phyloP scores from a whole-genome alignment of 2,329 filamentous ascomycete species.

The Thermothelomyces thermophilus region DNA sequence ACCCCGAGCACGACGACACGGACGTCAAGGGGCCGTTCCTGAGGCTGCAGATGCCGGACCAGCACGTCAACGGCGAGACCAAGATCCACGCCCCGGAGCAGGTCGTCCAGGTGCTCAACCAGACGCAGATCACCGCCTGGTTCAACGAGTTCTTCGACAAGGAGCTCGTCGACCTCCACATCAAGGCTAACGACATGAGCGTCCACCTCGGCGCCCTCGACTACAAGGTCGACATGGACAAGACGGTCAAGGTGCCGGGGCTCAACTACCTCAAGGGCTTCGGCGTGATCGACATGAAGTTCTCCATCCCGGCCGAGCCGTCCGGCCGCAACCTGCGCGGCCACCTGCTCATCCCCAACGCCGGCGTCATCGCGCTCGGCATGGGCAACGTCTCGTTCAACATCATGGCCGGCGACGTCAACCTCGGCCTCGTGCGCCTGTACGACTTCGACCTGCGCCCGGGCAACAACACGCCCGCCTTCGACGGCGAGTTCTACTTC shows the following conservation, averaged over 20 bases:
- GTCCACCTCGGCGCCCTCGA: conserved; percentile 37
- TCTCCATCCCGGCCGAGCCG: conserved; percentile 32
- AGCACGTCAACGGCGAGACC: conserved; percentile 11
- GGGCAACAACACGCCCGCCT: conserved; percentile 37
- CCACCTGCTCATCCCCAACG: conserved; percentile 39
- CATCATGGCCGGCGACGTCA: conserved; percentile 34
- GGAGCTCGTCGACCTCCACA: conserved; percentile 24
- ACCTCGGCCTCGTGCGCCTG: conserved; percentile 35
- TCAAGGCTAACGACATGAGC: conserved; percentile 34
- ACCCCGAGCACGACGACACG: neutral
- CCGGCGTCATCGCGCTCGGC: conserved; percentile 37
- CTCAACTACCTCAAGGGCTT: conserved; percentile 28
- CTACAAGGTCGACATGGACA: conserved; percentile 34
- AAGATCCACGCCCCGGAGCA: conserved; percentile 5
- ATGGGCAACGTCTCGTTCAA: conserved; percentile 43
- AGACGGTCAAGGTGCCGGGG: conserved; percentile 35
- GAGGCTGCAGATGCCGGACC: conserved; percentile 10
- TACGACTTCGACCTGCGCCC: conserved; percentile 36
- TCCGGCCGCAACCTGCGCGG: conserved; percentile 40
- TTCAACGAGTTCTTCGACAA: conserved; percentile 36
- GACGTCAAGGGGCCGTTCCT: conserved; percentile 3
- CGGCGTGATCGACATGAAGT: conserved; percentile 32
- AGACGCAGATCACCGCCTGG: conserved; percentile 35
- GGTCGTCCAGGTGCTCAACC: conserved; percentile 27
- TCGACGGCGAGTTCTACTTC: conserved; percentile 38